Percentiles rank a stretch among this genome's conserved stretches.
Conservation (phyloP, 2,329 filamentous ascomycete species). For the Daldinia sp. region DNA sequence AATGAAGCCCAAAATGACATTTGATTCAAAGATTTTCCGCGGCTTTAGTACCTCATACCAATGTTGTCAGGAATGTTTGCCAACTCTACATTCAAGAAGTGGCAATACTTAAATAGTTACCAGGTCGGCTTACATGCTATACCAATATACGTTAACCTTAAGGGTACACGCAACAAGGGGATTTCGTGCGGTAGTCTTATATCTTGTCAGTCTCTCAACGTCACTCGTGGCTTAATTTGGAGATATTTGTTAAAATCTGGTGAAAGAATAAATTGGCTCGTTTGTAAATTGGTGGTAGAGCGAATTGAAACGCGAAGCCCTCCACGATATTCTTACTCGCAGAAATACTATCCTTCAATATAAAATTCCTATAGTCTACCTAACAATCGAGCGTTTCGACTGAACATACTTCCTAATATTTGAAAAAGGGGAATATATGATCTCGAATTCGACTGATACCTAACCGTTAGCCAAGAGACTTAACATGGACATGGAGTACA, state of each 20-base stretch:
- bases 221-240: too few relatives aligned
- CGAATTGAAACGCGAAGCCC: background rate
- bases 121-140: background rate
- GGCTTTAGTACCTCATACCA: background rate
- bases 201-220: background rate
- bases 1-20: background rate
- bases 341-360: background rate
- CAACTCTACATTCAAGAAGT: background rate
- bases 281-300: background rate
- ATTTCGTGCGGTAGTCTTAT: background rate
- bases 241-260: background rate
- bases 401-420: background rate
- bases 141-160: background rate
- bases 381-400: background rate
- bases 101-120: background rate
- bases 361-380: too few relatives aligned
- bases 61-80: background rate
- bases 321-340: background rate
- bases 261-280: background rate
- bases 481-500: too few relatives aligned
- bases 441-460: background rate
- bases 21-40: background rate
- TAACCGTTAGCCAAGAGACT: background rate
- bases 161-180: background rate
- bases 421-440: background rate